phyloP scores from a whole-genome alignment of 2,329 filamentous ascomycete genomes.

The Cladophialophora psammophila region DNA sequence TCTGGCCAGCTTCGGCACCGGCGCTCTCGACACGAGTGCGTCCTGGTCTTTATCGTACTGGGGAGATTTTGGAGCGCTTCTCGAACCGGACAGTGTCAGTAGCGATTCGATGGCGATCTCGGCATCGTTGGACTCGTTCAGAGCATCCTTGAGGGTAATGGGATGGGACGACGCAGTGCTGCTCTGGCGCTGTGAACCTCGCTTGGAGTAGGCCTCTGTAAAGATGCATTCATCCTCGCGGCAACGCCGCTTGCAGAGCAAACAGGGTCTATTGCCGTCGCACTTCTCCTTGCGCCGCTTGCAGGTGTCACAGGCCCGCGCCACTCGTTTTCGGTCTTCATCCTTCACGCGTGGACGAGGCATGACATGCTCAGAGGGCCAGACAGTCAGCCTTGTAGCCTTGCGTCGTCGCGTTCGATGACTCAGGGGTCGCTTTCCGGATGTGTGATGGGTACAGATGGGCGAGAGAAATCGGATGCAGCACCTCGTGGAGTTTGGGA shows the following conservation, averaged over 20 bases:
- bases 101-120: conserved; percentile 42
- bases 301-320: conserved; percentile 41
- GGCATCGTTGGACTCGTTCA: conserved; percentile 38
- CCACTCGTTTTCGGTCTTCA: conserved; percentile 41
- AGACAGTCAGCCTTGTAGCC: conserved; percentile 21
- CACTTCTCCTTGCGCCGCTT: conserved; percentile 59
- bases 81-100: conserved; percentile 38
- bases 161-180: conserved; percentile 26
- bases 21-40: conserved; percentile 40
- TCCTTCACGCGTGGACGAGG: conserved; percentile 42
- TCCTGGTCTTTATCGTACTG: conserved; percentile 31
- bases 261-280: conserved; percentile 59
- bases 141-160: conserved; percentile 35
- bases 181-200: conserved; percentile 15
- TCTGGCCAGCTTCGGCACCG: conserved; percentile 53
- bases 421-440: conserved; percentile 16
- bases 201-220: conserved; percentile 42
- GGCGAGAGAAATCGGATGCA: conserved; percentile 30
- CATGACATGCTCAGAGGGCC: conserved; percentile 31
- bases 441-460: conserved; percentile 2
- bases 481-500: conserved; percentile 28
- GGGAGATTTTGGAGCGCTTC: conserved; percentile 37
- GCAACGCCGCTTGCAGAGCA: conserved; percentile 56
- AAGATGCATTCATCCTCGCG: conserved; percentile 53
- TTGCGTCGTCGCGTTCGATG: conserved; percentile 9